Conservation (phyloP, 73 alveolate species). For the Tetrahymena malaccensis region DNA sequence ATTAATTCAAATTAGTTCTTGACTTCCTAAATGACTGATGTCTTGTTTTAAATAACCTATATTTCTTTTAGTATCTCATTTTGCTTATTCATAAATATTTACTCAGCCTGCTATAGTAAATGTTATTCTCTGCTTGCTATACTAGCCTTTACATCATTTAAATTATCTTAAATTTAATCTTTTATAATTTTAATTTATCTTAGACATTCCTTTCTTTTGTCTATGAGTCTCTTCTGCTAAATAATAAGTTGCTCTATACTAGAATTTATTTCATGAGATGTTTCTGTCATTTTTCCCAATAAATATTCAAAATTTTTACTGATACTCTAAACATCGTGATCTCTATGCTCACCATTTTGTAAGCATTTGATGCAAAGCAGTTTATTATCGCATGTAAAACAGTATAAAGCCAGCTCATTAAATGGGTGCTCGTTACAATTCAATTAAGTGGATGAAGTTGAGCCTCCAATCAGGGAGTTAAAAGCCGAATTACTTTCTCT, state of each 20-base stretch:
- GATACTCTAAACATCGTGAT: neutral
- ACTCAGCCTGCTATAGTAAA: neutral
- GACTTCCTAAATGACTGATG: neutral
- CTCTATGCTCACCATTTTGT: neutral
- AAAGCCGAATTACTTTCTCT: neutral
- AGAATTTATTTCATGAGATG: neutral
- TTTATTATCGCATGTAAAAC: neutral
- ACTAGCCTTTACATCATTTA: neutral
- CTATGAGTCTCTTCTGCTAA: neutral
- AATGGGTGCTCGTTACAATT: neutral
- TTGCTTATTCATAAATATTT: neutral
- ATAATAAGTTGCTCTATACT: neutral
- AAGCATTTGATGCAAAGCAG: neutral
- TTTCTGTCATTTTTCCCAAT: neutral
- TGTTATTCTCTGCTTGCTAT: neutral
- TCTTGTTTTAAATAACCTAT: neutral
- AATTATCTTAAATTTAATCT: neutral
- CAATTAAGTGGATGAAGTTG: neutral
- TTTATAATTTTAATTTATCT: neutral
- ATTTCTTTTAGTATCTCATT: neutral
- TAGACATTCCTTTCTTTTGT: neutral
- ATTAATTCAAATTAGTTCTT: neutral
- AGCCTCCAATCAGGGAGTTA: neutral
- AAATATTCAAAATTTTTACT: neutral
- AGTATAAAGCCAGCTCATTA: neutral